Evolutionary conservation across 2,329 filamentous ascomycete species (phyloP).

Genomic region (Mycosphaerelloides madeirae): DNA sequence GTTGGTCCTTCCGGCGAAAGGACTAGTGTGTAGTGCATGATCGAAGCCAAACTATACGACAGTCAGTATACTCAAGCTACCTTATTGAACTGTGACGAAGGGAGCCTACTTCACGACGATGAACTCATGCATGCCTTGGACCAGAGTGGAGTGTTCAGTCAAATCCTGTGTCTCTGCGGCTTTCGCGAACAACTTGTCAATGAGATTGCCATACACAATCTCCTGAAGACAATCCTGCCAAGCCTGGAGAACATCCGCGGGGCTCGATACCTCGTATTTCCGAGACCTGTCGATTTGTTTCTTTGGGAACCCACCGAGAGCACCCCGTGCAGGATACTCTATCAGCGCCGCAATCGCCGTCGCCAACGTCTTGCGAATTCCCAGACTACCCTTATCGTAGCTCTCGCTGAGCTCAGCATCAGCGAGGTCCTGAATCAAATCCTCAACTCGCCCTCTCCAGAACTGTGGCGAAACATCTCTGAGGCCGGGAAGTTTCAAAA

Average conservation of each 20-base stretch:
- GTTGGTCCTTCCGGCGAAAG: slow-evolving; percentile 71
- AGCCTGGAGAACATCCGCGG: slow-evolving; percentile 57
- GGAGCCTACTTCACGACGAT: slow-evolving; percentile 63
- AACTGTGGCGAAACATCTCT: slow-evolving; percentile 59
- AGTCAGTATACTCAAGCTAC: slow-evolving; percentile 7
- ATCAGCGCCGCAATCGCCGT: slow-evolving; percentile 66
- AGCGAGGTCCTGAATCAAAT: slow-evolving; percentile 57
- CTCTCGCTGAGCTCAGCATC: slow-evolving; percentile 71
- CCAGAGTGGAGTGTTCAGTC: slow-evolving; percentile 57
- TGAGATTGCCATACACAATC: slow-evolving; percentile 62
- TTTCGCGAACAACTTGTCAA: slow-evolving; percentile 61
- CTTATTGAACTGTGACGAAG: neutral
- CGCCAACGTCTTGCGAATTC: slow-evolving; percentile 68
- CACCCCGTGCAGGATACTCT: slow-evolving; percentile 63
- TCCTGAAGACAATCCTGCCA: slow-evolving; percentile 65
- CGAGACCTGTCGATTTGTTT: slow-evolving; percentile 28
- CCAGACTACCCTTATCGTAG: slow-evolving; percentile 73
- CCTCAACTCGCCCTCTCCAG: slow-evolving; percentile 59
- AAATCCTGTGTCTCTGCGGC: slow-evolving; percentile 58
- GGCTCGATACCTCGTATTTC: slow-evolving; percentile 55
- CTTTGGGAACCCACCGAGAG: slow-evolving; percentile 56
- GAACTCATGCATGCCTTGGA: slow-evolving; percentile 62
- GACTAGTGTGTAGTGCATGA: slow-evolving; percentile 69
- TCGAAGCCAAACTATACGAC: slow-evolving; percentile 59
- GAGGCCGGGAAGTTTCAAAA: slow-evolving; percentile 63